Evolutionary conservation across 805 yeast species (phyloP), one percentile per base, ranked within the genome.

Genomic region (Candida railenensis): DNA sequence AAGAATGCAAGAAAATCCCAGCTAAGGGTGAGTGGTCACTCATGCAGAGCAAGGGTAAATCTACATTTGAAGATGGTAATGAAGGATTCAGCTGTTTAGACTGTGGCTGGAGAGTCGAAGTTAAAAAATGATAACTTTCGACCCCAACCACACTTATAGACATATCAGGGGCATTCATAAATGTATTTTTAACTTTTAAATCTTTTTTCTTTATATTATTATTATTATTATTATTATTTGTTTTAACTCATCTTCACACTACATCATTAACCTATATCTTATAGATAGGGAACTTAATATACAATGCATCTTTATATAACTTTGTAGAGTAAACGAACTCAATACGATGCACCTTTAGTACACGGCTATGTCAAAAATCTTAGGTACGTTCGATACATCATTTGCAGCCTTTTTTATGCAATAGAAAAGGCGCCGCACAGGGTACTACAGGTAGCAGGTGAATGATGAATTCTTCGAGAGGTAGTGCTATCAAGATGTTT

Each of bases 21-120:
- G 96, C 97, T 18, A 91, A 92, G 67, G 92, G 97, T 51, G 98
- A 92, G 67, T 87, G 97, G 88, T 80, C 89, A 3, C 73, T 88
- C 30, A 91, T 91, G 92, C 85, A 83, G 59, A 76, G 80, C 47
- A 81, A 85, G 61, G 91, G 89, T 15, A 73, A 74, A 42, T 47
- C 52, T 25, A 45, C 45, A 22, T 71, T 69, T 52, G 73, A 68
- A n/a, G 74, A 69, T 52, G 74, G 74, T 4, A 49, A 48, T 22
- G 66, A 61, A 42, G 74, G 73, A 16, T 65, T 69, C 53, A 59
- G 69, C 44, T 73, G 77, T 50, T 59, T 72, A 41, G 76, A 67
- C 28, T 73, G 77, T 56, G 74, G 72, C 8, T 62, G 64, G 59
- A 57, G 67, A 49, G 77, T 73, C 2, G 77, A 72, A 50, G 71